Evolutionary conservation across 2,329 filamentous ascomycete species (phyloP), one percentile per base, ranked within the genome.

Genomic region (Celoporthe dispersa): DNA sequence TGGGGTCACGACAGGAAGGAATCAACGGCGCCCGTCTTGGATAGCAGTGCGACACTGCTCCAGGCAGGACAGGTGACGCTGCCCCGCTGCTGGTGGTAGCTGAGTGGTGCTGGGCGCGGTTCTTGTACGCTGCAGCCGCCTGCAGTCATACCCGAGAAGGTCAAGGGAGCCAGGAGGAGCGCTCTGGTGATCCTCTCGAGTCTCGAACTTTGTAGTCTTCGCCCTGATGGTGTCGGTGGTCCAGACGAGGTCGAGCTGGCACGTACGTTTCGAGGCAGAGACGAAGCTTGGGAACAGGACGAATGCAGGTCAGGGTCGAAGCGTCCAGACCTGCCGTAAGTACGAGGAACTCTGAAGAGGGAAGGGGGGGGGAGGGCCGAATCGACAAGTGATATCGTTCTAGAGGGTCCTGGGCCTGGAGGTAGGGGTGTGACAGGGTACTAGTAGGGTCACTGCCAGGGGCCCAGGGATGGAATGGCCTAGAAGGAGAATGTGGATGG

Each of bases 121-220:
- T 66, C 37, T 64, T 25, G 61, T 41, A 14, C 37, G 61, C 67
- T 71, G 69, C 69, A 71, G 67, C 65, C n/a, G n/a, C 64, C 59
- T 70, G 70, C 60, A 64, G 70, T 60, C 53, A 59, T 25, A 61
- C 41, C 55, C 67, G 60, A 64, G 61, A 33, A 9, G 53, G 64
- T 31, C 67, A 60, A 12, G 51, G 53, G 25, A 65, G 53, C 28
- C 39, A 12, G 25, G 31, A 33, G 39, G 28, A n/a, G 4, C 14
- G 37, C 35, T 16, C 22, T 19, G 31, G 62, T 51, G 68, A n/a
- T 51, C 48, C 16, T 60, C 16, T 57, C 28, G 19, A n/a, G 28
- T 51, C 28, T 51, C 19, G 39, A 48, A 44, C 39, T 41, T 28
- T 51, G 61, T 57, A 57, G 33, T 37, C 33, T 37, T 60, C 22